Conservation (phyloP, 2,329 filamentous ascomycete genomes). For the Tolypocladium amazonense region DNA sequence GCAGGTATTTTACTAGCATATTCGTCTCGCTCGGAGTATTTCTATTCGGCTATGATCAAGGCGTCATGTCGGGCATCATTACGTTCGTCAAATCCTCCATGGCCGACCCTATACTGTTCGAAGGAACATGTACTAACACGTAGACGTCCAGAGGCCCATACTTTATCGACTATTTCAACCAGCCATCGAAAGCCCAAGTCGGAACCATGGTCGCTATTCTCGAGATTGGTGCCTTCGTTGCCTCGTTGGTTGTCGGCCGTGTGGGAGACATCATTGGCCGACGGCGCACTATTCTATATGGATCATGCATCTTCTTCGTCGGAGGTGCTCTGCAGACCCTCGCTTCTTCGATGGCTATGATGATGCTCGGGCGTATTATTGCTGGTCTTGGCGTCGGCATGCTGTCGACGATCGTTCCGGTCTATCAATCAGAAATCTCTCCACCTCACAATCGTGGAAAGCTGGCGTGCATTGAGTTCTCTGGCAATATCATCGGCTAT, state of each 20-base stretch:
- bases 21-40: constrained; percentile 82
- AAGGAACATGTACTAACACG: constrained; percentile 10
- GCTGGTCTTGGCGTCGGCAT: constrained; percentile 81
- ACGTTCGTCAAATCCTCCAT: constrained; percentile 31
- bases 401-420: constrained; percentile 82
- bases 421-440: constrained; percentile 92
- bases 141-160: constrained; percentile 56
- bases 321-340: constrained; percentile 81
- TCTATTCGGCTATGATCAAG: constrained; percentile 82
- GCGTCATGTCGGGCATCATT: constrained; percentile 71
- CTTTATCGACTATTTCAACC: constrained; percentile 87
- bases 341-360: constrained; percentile 76
- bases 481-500: constrained; percentile 93
- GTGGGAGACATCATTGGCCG: constrained; percentile 89
- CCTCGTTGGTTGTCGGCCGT: constrained; percentile 75
- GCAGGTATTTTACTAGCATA: constrained; percentile 87
- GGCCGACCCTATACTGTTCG: neutral
- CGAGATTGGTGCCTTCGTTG: constrained; percentile 84
- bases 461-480: constrained; percentile 95
- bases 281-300: constrained; percentile 83
- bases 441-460: constrained; percentile 93
- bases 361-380: constrained; percentile 74
- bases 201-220: constrained; percentile 98
- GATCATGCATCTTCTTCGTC: constrained; percentile 75
- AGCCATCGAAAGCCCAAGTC: constrained; percentile 77